phyloP scores from a whole-genome alignment of 441 rosid species.

The Raphanus hybrid region DNA sequence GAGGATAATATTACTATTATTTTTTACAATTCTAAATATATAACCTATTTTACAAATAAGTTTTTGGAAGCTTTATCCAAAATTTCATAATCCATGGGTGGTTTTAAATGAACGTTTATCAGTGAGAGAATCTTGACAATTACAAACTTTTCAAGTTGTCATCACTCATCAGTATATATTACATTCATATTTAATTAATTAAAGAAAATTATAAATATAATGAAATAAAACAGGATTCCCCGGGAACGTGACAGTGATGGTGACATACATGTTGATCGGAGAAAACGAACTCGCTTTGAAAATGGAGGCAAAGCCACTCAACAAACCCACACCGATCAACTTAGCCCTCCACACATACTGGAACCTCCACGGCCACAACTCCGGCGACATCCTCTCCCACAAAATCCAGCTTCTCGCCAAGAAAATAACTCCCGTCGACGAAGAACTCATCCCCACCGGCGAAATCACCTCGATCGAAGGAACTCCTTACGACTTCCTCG shows the following conservation, averaged over 20 bases:
- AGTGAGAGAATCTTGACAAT: neutral
- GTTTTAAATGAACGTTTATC: neutral
- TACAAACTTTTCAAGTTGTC: neutral
- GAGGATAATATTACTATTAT: too few relatives aligned
- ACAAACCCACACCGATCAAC: conserved; percentile 75
- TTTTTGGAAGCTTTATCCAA: neutral
- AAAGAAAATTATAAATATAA: neutral
- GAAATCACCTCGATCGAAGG: conserved; percentile 46
- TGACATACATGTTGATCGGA: conserved; percentile 64
- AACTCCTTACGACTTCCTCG: conserved; percentile 66
- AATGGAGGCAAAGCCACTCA: conserved; percentile 63
- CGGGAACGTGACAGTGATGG: conserved; percentile 50
- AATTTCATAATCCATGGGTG: neutral
- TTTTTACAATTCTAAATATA: too few relatives aligned
- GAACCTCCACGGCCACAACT: conserved; percentile 72
- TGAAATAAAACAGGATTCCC: conserved; percentile 32
- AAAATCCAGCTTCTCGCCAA: conserved; percentile 58
- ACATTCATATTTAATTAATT: neutral
- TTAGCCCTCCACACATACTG: conserved; percentile 78
- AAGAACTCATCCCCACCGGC: conserved; percentile 77
- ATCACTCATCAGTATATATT: too few relatives aligned
- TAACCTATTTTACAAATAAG: neutral
- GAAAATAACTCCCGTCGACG: conserved; percentile 65
- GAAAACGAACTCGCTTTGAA: conserved; percentile 55
- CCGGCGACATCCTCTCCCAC: conserved; percentile 67